Conservation (phyloP, 352 stramenopile species). For the Globisporangium abappressorium region DNA sequence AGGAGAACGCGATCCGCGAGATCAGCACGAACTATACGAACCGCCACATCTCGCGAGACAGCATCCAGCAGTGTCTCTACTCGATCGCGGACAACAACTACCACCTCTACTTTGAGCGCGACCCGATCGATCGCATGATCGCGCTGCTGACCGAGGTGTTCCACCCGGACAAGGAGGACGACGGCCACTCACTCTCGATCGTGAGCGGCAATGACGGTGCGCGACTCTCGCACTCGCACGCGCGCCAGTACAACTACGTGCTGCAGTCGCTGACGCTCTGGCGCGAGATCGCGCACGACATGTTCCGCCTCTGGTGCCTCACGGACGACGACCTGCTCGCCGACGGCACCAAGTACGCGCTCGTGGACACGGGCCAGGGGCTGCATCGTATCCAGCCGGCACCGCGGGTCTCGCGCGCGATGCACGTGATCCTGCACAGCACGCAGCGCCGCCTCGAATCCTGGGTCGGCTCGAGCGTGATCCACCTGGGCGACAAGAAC, state of each 20-base stretch:
- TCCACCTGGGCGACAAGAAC: slow-evolving; percentile 98
- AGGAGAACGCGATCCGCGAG: slow-evolving; percentile 88
- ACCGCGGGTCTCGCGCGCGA: slow-evolving; percentile 91
- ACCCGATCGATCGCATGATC: slow-evolving; percentile 96
- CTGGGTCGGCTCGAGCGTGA: slow-evolving; percentile 94
- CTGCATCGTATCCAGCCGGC: slow-evolving; percentile 93
- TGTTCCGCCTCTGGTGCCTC: slow-evolving; percentile 96
- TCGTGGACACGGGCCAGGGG: slow-evolving; percentile 95
- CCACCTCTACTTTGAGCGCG: slow-evolving; percentile 96
- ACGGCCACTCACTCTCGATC: slow-evolving; percentile 90
- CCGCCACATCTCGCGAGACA: slow-evolving; percentile 56
- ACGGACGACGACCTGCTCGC: slow-evolving; percentile 93
- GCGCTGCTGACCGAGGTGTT: slow-evolving; percentile 87
- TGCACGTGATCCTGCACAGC: slow-evolving; percentile 92
- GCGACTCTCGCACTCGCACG: slow-evolving; percentile 93
- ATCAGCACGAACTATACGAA: slow-evolving; percentile 81
- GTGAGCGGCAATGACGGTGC: slow-evolving; percentile 91
- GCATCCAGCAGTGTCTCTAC: slow-evolving; percentile 94
- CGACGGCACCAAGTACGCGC: slow-evolving; percentile 75
- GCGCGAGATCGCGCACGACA: slow-evolving; percentile 95
- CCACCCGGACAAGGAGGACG: slow-evolving; percentile 58
- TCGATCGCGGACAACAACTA: slow-evolving; percentile 97
- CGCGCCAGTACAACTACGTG: slow-evolving; percentile 95
- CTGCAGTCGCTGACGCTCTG: slow-evolving; percentile 95
- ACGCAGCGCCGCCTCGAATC: slow-evolving; percentile 71